Evolutionary conservation across 257 asterid genomes (phyloP).

Genomic region (Anisodus acutangulus): DNA sequence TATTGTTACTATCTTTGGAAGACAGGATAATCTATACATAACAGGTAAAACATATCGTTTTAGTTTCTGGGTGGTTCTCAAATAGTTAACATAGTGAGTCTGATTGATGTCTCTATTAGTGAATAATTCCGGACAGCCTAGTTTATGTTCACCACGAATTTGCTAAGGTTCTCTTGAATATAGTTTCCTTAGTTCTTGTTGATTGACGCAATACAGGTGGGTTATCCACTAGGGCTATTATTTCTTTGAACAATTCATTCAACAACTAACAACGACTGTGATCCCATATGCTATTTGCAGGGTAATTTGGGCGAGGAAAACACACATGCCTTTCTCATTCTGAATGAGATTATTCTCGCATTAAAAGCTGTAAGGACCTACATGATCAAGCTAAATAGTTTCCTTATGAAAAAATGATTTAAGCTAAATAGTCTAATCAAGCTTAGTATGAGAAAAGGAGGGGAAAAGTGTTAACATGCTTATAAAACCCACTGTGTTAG

Average conservation of each 20-base stretch:
- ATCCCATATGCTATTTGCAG: conserved; percentile 52
- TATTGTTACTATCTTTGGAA: neutral
- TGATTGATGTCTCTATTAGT: neutral
- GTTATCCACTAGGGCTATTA: conserved; percentile 20
- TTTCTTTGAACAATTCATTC: conserved; percentile 2
- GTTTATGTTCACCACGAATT: neutral
- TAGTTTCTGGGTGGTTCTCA: conserved; percentile 17
- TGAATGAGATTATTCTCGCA: conserved; percentile 84
- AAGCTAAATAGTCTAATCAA: neutral
- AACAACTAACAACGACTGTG: neutral
- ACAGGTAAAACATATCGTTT: neutral
- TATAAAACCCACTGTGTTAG: neutral
- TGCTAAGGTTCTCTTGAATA: neutral
- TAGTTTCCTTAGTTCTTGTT: conserved; percentile 42
- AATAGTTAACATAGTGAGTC: neutral
- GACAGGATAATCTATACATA: neutral
- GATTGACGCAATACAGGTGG: conserved; percentile 73
- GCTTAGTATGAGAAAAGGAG: neutral
- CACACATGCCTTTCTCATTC: conserved; percentile 75
- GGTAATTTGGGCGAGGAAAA: conserved; percentile 70
- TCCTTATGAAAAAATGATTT: neutral
- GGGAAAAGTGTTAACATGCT: neutral
- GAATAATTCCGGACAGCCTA: neutral
- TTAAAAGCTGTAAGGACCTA: conserved; percentile 80
- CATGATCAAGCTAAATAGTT: conserved; percentile 20